Evolutionary conservation across 176 grass and related monocot genomes (phyloP), one percentile per base, ranked within the genome.

Genomic region (Avena sativa): DNA sequence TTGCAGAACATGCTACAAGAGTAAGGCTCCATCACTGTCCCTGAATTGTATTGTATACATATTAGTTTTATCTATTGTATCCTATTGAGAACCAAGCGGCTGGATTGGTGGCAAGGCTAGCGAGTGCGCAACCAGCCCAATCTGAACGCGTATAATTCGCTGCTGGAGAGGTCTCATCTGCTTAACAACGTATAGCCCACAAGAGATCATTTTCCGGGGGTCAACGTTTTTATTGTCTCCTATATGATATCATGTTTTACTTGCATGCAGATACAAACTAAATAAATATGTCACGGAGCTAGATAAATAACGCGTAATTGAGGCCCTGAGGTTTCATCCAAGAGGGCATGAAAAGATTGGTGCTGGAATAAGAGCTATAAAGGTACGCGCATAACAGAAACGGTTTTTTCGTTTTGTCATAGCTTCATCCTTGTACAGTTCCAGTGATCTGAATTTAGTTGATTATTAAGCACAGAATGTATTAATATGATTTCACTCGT

Each of bases 1-100:
- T 94, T 98, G 60, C 88, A 81, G 17, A 89, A 76, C 32, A 95
- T 96, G 61, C 84, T 98, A 88, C 51, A 88, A 84, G 88, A 94
- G 96, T 98, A 92, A 92, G 94, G 90, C 81, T 48, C 43, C 46
- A 79, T 79, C 65, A 48, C 26, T 60, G 30, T 83, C 20, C 17
- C 44, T 83, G 19, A 23, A 89, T 1, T 10, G 23, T 80, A 7
- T 13, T 74, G 34, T 81, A 44, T 44, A 44, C 44, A 71, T 82
- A 70, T 63, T 84, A 25, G 60, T 84, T 40, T 90, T 88, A 76
- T 34, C 15, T 63, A 21, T 15, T 74, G 83, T 83, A 87, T 30
- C 53, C 71, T 43, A 28, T 28, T 28, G 28, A 28, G 28, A 28
- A 28, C 28, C 28, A 28, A 28, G 28, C 28, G 28, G 28, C 28